Conservation (phyloP, 495 filamentous ascomycete species). For the Letharia columbiana region DNA sequence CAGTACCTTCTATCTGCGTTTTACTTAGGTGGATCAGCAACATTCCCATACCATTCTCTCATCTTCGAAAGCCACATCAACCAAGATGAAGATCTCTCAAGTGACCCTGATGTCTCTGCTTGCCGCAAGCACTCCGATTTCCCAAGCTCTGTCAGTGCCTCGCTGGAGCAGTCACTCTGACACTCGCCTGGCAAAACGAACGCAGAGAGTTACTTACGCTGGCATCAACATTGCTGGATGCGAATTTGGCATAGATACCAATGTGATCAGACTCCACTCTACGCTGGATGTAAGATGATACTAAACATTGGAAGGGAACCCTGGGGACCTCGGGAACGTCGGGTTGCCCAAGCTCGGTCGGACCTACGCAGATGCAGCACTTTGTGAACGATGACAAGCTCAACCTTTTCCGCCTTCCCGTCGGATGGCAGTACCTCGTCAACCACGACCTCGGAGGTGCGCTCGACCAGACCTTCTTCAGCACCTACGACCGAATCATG, state of each 20-base stretch:
- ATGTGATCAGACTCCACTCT: not conserved
- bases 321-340: not conserved
- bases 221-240: conserved; percentile 36
- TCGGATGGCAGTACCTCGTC: conserved; percentile 45
- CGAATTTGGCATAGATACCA: conserved; percentile 17
- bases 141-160: not conserved
- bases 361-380: conserved; percentile 45
- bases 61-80: not conserved
- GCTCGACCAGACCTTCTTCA: conserved; percentile 38
- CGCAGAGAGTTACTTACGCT: conserved; percentile 2
- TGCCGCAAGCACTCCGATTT: not conserved
- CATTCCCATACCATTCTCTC: not conserved
- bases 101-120: not conserved
- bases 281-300: not conserved
- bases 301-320: not conserved
- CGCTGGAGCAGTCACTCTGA: not conserved
- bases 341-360: conserved; percentile 5
- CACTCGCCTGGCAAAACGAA: not conserved
- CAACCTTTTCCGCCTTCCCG: conserved; percentile 48
- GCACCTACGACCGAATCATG: conserved; percentile 45
- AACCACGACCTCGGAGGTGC: conserved; percentile 41
- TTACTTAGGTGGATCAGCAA: not conserved
- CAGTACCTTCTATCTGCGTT: not conserved
- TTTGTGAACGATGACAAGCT: conserved; percentile 42
- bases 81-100: not conserved